These are phyloP conservation scores for Puccinia triticina DNA, from an alignment of 1,284 basidiomycete genomes.

Conservation along the genomic window DNA sequence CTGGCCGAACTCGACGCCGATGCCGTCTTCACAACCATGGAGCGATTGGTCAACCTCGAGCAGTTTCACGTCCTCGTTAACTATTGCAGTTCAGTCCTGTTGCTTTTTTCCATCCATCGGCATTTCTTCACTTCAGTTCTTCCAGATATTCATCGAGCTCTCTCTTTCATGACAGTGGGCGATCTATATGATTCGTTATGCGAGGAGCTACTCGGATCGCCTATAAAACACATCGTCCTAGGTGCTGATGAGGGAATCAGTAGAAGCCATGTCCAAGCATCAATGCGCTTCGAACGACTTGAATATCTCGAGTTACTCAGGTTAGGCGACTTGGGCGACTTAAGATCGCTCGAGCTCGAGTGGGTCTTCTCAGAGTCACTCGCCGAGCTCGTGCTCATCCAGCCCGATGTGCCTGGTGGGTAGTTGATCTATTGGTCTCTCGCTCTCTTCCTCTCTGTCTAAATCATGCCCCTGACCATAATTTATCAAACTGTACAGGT, in stretches of 20 bases:
- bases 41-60: slow-evolving; percentile 34
- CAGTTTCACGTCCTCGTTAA: slow-evolving; percentile 36
- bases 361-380: slow-evolving; percentile 29
- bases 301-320: slow-evolving; percentile 33
- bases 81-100: slow-evolving; percentile 44
- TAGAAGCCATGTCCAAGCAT: slow-evolving; percentile 49
- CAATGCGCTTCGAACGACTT: slow-evolving; percentile 38
- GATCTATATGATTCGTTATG: slow-evolving; percentile 49
- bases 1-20: slow-evolving; percentile 41
- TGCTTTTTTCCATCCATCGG: background rate
- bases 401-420: slow-evolving; percentile 46
- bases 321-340: slow-evolving; percentile 32
- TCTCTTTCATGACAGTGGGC: slow-evolving; percentile 24
- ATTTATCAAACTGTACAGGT: slow-evolving; percentile 36
- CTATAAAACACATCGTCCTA: slow-evolving; percentile 24
- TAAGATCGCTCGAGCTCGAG: slow-evolving; percentile 20
- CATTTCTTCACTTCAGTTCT: background rate
- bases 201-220: slow-evolving; percentile 25
- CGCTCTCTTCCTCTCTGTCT: background rate
- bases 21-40: slow-evolving; percentile 40
- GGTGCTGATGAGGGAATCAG: slow-evolving; percentile 47
- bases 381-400: slow-evolving; percentile 41
- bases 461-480: background rate
- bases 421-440: background rate
- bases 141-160: background rate